phyloP scores from a whole-genome alignment of 208 protist species.

The Leishmania mexicana region DNA sequence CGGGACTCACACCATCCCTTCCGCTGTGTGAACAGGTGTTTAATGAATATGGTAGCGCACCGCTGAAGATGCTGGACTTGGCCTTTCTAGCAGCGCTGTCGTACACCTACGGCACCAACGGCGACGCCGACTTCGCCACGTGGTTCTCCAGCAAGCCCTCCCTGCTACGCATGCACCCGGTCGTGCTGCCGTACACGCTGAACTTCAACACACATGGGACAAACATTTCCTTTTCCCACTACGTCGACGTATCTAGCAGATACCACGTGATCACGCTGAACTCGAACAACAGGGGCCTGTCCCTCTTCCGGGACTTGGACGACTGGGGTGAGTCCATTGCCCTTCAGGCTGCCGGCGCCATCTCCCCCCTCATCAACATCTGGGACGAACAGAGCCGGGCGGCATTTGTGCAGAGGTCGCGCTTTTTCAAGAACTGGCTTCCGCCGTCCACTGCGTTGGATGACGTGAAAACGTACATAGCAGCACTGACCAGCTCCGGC shows the following conservation, averaged over 20 bases:
- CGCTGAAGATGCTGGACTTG: constrained; percentile 66
- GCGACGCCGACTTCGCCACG: constrained; percentile 74
- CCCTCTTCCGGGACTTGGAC: constrained; percentile 78
- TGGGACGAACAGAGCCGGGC: constrained; percentile 68
- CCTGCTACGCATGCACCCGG: constrained; percentile 65
- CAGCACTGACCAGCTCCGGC: constrained; percentile 28
- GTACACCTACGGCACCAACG: constrained; percentile 66
- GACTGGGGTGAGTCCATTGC: constrained; percentile 82
- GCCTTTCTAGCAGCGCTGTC: constrained; percentile 74
- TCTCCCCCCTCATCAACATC: constrained; percentile 73
- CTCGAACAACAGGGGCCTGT: constrained; percentile 72
- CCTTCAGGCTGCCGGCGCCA: constrained; percentile 60
- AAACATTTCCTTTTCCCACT: constrained; percentile 77
- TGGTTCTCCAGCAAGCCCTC: constrained; percentile 72
- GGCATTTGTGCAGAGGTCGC: constrained; percentile 53
- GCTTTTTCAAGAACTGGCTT: constrained; percentile 78
- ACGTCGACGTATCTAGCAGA: constrained; percentile 63
- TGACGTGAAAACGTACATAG: constrained; percentile 54
- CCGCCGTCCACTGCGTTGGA: constrained; percentile 54
- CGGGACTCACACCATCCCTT: constrained; percentile 14
- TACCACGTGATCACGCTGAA: constrained; percentile 89
- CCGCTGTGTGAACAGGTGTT: constrained; percentile 54
- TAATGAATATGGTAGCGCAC: constrained; percentile 57
- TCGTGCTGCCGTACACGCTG: constrained; percentile 55
- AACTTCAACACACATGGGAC: constrained; percentile 70